Evolutionary conservation across 257 asterid species (phyloP).

Genomic region (Lycium barbarum): DNA sequence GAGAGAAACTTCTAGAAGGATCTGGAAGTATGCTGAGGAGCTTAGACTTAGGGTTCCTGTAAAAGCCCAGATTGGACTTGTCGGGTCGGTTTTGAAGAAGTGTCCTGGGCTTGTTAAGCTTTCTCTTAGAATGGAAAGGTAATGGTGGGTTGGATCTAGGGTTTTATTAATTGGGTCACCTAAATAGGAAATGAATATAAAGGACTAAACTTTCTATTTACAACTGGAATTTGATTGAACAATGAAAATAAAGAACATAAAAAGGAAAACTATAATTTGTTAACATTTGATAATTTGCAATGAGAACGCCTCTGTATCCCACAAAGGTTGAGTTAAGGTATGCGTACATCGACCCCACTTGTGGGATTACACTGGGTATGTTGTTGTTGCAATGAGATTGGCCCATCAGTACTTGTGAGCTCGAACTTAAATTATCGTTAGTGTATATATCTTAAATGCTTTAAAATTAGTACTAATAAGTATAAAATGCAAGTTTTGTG

Average conservation of each 20-base stretch:
- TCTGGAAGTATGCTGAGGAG: conserved; percentile 93
- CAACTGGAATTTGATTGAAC: background rate
- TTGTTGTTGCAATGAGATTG: background rate
- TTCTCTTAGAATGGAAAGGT: conserved; percentile 88
- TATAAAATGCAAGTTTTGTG: background rate
- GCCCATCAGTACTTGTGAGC: background rate
- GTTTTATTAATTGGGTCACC: background rate
- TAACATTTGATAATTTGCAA: conserved; percentile 16
- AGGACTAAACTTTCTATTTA: background rate
- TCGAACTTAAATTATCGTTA: background rate
- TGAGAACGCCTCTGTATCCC: no score
- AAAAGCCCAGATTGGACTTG: conserved; percentile 72
- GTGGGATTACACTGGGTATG: no score
- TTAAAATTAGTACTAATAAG: background rate
- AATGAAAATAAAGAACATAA: background rate
- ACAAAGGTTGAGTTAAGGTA: no score
- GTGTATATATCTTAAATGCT: background rate
- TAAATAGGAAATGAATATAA: background rate
- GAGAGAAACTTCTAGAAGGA: conserved; percentile 71
- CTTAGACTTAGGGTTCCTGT: conserved; percentile 83
- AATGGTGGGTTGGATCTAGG: conserved; percentile 39
- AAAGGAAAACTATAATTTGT: background rate
- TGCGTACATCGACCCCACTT: no score
- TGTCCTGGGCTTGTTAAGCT: conserved; percentile 75
- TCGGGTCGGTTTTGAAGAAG: conserved; percentile 90